A percentile compares a stretch with the other conserved stretches of the same genome.
These are phyloP conservation scores for Trebouxia sp. DNA, from an alignment of 139 green algal species.

Conservation along the genomic window DNA sequence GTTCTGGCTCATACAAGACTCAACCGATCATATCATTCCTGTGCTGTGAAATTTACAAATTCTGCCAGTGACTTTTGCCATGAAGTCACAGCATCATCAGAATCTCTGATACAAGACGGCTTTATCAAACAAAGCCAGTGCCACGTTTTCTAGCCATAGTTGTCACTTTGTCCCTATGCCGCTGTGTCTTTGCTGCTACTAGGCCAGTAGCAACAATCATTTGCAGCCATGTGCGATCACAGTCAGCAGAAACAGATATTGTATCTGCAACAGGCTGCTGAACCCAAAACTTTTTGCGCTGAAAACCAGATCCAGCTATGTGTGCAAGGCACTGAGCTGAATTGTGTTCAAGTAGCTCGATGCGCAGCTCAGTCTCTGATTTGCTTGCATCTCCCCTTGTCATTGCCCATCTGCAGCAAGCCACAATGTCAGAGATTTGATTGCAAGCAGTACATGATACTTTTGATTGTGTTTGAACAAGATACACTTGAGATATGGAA, in stretches of 20 bases:
- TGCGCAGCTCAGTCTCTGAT: not conserved
- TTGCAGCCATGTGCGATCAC: not conserved
- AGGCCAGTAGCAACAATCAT: not conserved
- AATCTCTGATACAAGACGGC: no score
- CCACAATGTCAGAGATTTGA: no score
- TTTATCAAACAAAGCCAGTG: not conserved
- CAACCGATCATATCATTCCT: no score
- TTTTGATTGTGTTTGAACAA: no score
- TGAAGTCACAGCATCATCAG: no score
- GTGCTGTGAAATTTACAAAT: no score
- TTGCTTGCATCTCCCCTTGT: not conserved
- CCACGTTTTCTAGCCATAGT: not conserved
- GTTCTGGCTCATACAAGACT: no score
- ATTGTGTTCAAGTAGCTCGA: not conserved
- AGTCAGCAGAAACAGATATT: not conserved
- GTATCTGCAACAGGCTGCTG: not conserved
- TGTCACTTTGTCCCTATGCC: not conserved
- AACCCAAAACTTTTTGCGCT: not conserved
- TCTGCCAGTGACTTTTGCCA: no score
- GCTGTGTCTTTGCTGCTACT: not conserved
- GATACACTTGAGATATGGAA: no score
- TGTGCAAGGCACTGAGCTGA: not conserved
- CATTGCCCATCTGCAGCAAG: slow-evolving; percentile 3
- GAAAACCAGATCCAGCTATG: not conserved
- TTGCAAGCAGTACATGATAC: no score